These are phyloP conservation scores for Pholiota molesta DNA, from an alignment of 768 basidiomycete genomes.

Conservation along the genomic window DNA sequence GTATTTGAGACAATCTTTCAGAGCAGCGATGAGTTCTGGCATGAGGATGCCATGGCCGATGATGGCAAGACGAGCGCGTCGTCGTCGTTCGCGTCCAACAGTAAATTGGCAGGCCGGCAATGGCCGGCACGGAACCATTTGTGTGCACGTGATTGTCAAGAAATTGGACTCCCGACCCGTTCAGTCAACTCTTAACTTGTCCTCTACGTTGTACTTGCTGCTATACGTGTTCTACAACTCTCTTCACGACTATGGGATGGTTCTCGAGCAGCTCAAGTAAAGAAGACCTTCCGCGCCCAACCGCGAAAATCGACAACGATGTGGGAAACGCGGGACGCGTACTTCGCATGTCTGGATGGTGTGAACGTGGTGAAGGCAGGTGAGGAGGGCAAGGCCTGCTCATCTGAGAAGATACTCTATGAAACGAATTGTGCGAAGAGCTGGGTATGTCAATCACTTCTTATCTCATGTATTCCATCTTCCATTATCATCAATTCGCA, in stretches of 20 bases:
- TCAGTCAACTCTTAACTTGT: too few relatives aligned
- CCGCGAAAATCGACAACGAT: constrained; percentile 72
- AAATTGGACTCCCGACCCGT: background rate
- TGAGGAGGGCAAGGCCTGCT: constrained; percentile 65
- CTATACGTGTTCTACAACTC: background rate
- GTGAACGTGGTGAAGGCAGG: constrained; percentile 73
- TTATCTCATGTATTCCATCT: background rate
- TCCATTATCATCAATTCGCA: background rate
- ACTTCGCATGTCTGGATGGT: constrained; percentile 83
- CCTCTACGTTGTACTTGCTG: background rate
- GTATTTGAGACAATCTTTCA: constrained; percentile 82
- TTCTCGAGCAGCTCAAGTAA: constrained; percentile 32
- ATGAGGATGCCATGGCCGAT: constrained; percentile 72
- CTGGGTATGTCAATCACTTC: constrained; percentile 63
- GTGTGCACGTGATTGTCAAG: background rate
- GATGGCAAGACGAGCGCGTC: background rate
- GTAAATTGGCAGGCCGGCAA: background rate
- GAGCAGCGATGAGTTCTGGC: constrained; percentile 74
- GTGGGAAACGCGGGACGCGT: constrained; percentile 87
- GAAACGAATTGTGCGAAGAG: constrained; percentile 81
- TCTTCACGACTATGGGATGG: constrained; percentile 41
- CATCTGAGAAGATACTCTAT: constrained; percentile 58
- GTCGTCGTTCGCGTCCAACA: background rate
- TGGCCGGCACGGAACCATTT: background rate
- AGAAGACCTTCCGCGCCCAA: constrained; percentile 46